Evolutionary conservation across 2,329 filamentous ascomycete genomes (phyloP).

Genomic region (Moelleriella libera): DNA sequence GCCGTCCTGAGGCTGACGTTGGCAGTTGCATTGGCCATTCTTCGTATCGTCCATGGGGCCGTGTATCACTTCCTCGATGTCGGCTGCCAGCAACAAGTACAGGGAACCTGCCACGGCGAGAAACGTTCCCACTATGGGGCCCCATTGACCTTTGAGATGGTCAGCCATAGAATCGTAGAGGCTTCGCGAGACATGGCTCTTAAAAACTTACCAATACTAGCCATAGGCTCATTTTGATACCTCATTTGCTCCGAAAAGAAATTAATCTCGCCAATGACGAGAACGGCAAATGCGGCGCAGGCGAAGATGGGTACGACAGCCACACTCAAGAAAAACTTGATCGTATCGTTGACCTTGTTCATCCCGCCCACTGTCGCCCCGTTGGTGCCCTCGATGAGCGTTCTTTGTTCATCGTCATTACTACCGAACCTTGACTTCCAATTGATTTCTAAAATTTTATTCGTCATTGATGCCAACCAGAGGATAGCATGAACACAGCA

Average conservation of each 20-base stretch:
- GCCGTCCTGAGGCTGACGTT: slow-evolving; percentile 2
- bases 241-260: slow-evolving; percentile 42
- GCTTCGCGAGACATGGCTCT: background rate
- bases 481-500: slow-evolving; percentile 52
- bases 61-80: slow-evolving; percentile 9
- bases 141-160: slow-evolving; percentile 36
- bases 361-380: slow-evolving; percentile 36
- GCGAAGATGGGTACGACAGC: slow-evolving; percentile 46
- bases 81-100: slow-evolving; percentile 32
- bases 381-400: slow-evolving; percentile 37
- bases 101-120: slow-evolving; percentile 45
- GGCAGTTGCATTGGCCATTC: slow-evolving; percentile 5
- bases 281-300: slow-evolving; percentile 41
- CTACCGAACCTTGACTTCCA: slow-evolving; percentile 31
- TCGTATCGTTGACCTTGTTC: slow-evolving; percentile 38
- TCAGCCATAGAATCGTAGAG: background rate
- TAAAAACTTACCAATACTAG: slow-evolving; percentile 34
- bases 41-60: background rate
- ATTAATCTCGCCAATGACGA: slow-evolving; percentile 49
- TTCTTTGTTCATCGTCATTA: slow-evolving; percentile 16
- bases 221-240: slow-evolving; percentile 48
- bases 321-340: slow-evolving; percentile 37
- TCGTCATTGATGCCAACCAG: slow-evolving; percentile 46
- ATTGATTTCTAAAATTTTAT: slow-evolving; percentile 49
- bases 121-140: slow-evolving; percentile 41